These are phyloP conservation scores for Aspergillus ostianus DNA, from an alignment of 495 filamentous ascomycete species.

Conservation along the genomic window DNA sequence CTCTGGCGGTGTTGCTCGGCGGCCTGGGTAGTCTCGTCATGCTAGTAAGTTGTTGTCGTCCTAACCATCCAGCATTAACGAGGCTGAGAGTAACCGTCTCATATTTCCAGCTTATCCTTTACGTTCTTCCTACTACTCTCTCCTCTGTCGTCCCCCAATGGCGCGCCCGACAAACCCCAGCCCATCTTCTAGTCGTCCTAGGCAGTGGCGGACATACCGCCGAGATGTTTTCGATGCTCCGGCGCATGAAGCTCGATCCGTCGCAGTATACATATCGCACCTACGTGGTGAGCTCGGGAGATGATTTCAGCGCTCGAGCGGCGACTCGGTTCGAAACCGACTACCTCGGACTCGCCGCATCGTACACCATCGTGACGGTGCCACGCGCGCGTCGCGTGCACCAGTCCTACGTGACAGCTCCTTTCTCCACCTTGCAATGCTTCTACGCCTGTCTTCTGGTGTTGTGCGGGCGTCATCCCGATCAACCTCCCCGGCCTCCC, in stretches of 20 bases:
- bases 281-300: constrained; percentile 77
- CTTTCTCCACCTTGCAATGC: constrained; percentile 56
- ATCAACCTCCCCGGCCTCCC: constrained; percentile 25
- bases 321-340: constrained; percentile 62
- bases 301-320: constrained; percentile 67
- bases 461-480: constrained; percentile 41
- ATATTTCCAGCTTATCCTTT: neutral
- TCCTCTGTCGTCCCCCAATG: constrained; percentile 28
- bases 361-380: constrained; percentile 59
- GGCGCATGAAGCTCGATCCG: constrained; percentile 41
- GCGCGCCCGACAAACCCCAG: constrained; percentile 35
- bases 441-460: constrained; percentile 47
- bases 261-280: constrained; percentile 65
- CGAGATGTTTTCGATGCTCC: constrained; percentile 84
- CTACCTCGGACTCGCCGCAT: constrained; percentile 22
- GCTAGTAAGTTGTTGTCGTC: neutral
- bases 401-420: constrained; percentile 69
- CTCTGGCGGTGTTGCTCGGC: neutral
- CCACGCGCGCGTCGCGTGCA: constrained; percentile 74
- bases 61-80: neutral
- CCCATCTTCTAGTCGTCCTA: constrained; percentile 78
- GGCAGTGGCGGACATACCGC: constrained; percentile 93
- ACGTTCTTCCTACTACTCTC: constrained; percentile 30
- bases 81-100: neutral
- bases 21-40: neutral